A percentile compares a stretch with the other conserved stretches of the same genome.
Evolutionary conservation across 1,284 basidiomycete species (phyloP).

Genomic region (Xerocomus nothofagi): DNA sequence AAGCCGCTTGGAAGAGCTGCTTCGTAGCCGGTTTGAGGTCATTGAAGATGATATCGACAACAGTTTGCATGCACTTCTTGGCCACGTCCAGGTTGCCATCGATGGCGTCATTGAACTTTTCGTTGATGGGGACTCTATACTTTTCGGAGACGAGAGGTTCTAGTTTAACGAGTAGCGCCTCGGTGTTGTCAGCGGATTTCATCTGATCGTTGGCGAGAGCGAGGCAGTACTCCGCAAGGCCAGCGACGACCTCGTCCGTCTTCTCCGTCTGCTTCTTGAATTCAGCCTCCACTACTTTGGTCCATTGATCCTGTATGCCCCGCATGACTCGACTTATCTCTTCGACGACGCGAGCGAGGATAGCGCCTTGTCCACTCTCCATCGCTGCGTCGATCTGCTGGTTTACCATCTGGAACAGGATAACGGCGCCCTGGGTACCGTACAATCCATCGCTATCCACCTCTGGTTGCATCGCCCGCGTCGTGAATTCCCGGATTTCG

Average conservation of each 20-base stretch:
- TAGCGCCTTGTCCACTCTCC: conserved; percentile 93
- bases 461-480: conserved; percentile 85
- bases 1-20: conserved; percentile 79
- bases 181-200: conserved; percentile 92
- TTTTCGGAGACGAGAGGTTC: conserved; percentile 94
- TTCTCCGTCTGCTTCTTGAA: conserved; percentile 86
- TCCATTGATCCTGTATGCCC: conserved; percentile 88
- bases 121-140: conserved; percentile 82
- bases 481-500: conserved; percentile 84
- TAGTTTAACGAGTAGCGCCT: conserved; percentile 81
- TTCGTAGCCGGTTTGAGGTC: conserved; percentile 91
- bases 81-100: conserved; percentile 98
- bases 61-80: conserved; percentile 92
- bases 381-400: conserved; percentile 95
- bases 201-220: conserved; percentile 99
- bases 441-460: conserved; percentile 88
- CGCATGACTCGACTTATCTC: conserved; percentile 92
- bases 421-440: conserved; percentile 89
- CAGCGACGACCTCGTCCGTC: conserved; percentile 85
- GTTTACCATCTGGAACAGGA: conserved; percentile 98
- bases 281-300: conserved; percentile 80
- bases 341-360: conserved; percentile 87
- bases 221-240: conserved; percentile 94
- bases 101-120: conserved; percentile 92
- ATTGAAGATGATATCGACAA: conserved; percentile 95